These are phyloP conservation scores for Camellia granthamiana DNA, from an alignment of 148 eudicot genomes.

Conservation along the genomic window DNA sequence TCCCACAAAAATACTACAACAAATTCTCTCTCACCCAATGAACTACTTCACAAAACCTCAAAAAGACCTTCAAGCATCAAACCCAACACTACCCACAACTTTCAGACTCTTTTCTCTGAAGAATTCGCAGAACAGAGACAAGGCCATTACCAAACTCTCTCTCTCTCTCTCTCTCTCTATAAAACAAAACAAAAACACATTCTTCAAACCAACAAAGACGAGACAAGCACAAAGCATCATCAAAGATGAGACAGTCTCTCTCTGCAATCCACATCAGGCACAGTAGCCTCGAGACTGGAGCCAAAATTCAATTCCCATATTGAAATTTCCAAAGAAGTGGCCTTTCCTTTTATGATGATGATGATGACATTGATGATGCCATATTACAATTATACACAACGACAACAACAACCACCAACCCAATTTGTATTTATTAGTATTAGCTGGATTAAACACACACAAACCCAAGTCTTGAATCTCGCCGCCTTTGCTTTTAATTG, in stretches of 20 bases:
- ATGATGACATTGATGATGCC: conserved; percentile 23
- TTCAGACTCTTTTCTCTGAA: no score
- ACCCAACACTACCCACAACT: neutral
- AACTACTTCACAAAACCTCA: neutral
- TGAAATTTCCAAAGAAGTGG: neutral
- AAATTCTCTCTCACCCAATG: neutral
- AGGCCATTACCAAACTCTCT: neutral
- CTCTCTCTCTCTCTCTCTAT: neutral
- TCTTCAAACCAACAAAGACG: neutral
- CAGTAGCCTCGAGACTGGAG: conserved; percentile 15
- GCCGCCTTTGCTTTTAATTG: conserved; percentile 56
- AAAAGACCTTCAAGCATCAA: no score
- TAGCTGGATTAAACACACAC: no score
- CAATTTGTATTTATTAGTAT: no score
- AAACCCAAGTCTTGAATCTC: conserved; percentile 20
- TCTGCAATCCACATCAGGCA: neutral
- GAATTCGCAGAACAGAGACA: neutral
- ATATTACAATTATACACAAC: neutral
- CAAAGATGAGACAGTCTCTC: no score
- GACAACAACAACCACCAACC: neutral
- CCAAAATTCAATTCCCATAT: conserved; percentile 18
- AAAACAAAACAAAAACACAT: conserved; percentile 5
- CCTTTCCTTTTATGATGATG: neutral
- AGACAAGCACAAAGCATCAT: neutral
- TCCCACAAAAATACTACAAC: neutral